A percentile compares a stretch with the other conserved stretches of the same genome.
Evolutionary conservation across 257 asterid species (phyloP).

Genomic region (Henckelia pumila): DNA sequence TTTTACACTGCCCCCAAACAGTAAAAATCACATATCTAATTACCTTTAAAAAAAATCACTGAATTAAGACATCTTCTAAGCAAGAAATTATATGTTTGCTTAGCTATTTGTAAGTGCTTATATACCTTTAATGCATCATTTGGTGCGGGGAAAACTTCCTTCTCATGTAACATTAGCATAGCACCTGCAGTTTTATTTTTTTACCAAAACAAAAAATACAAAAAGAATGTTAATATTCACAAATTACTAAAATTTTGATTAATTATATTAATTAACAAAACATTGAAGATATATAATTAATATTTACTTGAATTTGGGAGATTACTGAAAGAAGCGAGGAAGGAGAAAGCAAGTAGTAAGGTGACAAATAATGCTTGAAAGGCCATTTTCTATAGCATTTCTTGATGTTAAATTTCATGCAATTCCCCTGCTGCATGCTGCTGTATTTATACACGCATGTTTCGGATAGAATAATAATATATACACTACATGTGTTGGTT

Average conservation of each 20-base stretch:
- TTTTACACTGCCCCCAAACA: too few relatives aligned
- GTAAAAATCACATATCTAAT: too few relatives aligned
- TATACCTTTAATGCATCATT: slow-evolving; percentile 22
- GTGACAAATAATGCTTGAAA: slow-evolving; percentile 21
- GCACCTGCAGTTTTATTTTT: slow-evolving; percentile 1
- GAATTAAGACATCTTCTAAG: too few relatives aligned
- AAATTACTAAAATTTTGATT: not conserved
- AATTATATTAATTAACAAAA: too few relatives aligned
- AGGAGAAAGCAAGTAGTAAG: slow-evolving; percentile 18
- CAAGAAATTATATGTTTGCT: too few relatives aligned
- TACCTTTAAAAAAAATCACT: too few relatives aligned
- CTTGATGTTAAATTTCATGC: not conserved
- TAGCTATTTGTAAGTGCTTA: too few relatives aligned
- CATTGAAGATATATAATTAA: too few relatives aligned
- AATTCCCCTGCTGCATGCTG: not conserved
- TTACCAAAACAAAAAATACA: not conserved
- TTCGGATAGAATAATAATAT: not conserved
- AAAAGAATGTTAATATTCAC: not conserved
- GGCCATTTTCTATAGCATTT: slow-evolving; percentile 6
- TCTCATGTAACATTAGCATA: slow-evolving; percentile 7
- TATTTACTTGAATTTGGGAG: slow-evolving; percentile 26
- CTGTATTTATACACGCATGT: slow-evolving; percentile 20
- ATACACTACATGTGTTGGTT: not conserved
- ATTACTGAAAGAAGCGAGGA: slow-evolving; percentile 19
- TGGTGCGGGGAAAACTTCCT: slow-evolving; percentile 11